phyloP scores from a whole-genome alignment of 1,284 basidiomycete species.

The Cerrena zonata region DNA sequence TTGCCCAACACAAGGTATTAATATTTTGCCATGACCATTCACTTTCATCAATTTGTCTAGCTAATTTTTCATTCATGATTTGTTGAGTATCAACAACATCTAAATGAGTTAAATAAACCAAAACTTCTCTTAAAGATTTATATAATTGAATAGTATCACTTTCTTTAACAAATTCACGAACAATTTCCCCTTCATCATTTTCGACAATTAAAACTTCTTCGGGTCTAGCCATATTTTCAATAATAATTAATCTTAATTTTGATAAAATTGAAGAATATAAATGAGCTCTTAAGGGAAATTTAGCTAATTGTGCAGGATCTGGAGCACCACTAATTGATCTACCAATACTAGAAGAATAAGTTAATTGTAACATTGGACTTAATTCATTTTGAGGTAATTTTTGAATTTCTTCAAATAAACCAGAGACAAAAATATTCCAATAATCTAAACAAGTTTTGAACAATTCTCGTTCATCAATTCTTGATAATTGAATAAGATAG shows the following conservation, averaged over 20 bases:
- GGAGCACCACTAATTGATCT: constrained; percentile 63
- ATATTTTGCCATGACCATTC: constrained; percentile 99
- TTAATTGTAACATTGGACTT: too few species aligned
- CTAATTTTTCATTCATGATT: constrained; percentile 93
- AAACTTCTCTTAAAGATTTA: constrained; percentile 96
- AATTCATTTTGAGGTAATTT: constrained; percentile 88
- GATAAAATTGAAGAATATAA: constrained; percentile 93
- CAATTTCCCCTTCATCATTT: constrained; percentile 99
- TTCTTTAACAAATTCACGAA: constrained; percentile 99
- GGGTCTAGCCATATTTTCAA: constrained; percentile 99
- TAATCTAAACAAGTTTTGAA: constrained; percentile 99
- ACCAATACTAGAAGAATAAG: too few species aligned
- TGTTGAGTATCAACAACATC: constrained; percentile 95
- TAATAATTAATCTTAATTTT: constrained; percentile 92
- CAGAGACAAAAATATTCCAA: constrained; percentile 96
- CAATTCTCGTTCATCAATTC: constrained; percentile 96
- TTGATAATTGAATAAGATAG: constrained; percentile 97
- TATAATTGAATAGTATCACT: constrained; percentile 97
- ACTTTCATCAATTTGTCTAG: constrained; percentile 93
- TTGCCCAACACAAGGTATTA: constrained; percentile 99
- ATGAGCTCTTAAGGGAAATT: constrained; percentile 83
- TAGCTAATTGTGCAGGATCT: constrained; percentile 62
- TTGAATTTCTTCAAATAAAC: constrained; percentile 98
- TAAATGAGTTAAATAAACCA: constrained; percentile 95
- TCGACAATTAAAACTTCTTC: constrained; percentile 99